Conservation (phyloP, 2,329 filamentous ascomycete species). For the Fusarium proliferatum region DNA sequence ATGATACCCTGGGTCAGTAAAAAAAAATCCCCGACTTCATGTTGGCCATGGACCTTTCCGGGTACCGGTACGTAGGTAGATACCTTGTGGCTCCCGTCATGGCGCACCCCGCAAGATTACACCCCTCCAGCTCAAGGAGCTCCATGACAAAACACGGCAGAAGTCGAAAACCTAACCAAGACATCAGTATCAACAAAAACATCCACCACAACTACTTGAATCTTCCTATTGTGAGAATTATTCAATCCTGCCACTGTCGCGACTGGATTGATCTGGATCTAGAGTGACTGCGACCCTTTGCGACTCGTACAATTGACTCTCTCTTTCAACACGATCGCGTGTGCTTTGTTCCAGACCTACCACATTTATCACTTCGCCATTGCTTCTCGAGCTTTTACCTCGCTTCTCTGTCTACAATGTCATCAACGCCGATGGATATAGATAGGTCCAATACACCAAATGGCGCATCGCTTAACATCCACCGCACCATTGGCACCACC, state of each 20-base stretch:
- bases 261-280: neutral
- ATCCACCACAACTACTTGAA: neutral
- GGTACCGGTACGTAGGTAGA: neutral
- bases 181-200: neutral
- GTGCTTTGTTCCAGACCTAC: slow-evolving; percentile 5
- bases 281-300: neutral
- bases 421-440: slow-evolving; percentile 68
- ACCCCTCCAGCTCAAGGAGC: slow-evolving; percentile 41
- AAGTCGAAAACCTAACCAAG: neutral
- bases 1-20: neutral
- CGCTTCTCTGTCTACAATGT: slow-evolving; percentile 51
- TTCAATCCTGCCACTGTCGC: neutral
- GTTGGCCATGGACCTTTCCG: neutral
- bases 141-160: slow-evolving; percentile 25
- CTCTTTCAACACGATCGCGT: neutral
- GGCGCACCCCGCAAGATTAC: slow-evolving; percentile 33
- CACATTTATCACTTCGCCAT: neutral
- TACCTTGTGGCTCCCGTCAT: neutral
- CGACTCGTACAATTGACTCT: neutral
- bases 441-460: slow-evolving; percentile 57
- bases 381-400: neutral
- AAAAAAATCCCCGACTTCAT: neutral
- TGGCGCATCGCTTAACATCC: slow-evolving; percentile 61
- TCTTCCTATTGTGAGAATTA: neutral
- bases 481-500: slow-evolving; percentile 57